Evolutionary conservation across 73 alveolate genomes (phyloP).

Genomic region (Tetrahymena elliotti): DNA sequence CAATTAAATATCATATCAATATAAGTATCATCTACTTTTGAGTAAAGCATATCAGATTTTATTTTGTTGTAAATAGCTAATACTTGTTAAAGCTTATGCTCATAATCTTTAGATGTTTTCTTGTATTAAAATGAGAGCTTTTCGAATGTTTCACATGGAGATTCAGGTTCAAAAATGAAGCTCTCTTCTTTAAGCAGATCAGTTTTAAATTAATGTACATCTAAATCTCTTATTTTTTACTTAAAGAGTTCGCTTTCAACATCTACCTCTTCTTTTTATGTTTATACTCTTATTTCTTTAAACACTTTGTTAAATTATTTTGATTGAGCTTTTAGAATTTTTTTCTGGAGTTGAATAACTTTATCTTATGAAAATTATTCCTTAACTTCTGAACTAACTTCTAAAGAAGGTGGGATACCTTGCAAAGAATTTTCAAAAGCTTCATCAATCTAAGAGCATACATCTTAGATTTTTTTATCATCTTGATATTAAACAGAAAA

Average conservation of each 20-base stretch:
- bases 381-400: background rate
- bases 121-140: background rate
- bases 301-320: background rate
- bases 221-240: background rate
- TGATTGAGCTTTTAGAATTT: background rate
- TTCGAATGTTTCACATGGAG: background rate
- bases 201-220: background rate
- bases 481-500: background rate
- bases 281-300: background rate
- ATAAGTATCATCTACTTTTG: background rate
- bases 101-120: background rate
- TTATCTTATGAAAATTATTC: background rate
- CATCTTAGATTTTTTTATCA: background rate
- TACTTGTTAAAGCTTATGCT: background rate
- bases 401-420: background rate
- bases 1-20: background rate
- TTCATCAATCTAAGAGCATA: background rate
- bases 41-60: background rate
- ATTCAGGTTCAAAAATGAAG: background rate
- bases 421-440: background rate
- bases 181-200: background rate
- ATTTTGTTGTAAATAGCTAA: background rate
- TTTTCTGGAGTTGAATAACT: background rate
- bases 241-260: background rate
- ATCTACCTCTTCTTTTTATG: background rate